Conservation (phyloP, 73 alveolate species). For the Tetrahymena borealis region DNA sequence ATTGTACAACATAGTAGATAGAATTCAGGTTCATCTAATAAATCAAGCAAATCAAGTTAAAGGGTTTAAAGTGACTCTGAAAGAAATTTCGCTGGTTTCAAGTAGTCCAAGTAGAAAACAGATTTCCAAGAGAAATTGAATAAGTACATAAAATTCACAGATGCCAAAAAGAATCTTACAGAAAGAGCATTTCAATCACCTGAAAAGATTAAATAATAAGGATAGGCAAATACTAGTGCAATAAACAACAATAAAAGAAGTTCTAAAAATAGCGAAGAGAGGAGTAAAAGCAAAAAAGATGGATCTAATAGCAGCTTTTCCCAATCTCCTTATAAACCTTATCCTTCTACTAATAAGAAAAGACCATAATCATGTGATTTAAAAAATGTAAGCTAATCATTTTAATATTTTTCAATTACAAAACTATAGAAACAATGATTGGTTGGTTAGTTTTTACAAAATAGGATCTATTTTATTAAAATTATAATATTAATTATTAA, state of each 20-base stretch:
- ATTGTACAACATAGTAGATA: neutral
- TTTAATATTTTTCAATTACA: too few relatives aligned
- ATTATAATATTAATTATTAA: too few relatives aligned
- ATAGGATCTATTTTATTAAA: too few relatives aligned
- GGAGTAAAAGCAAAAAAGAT: neutral
- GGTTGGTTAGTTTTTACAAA: too few relatives aligned
- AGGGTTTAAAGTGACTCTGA: neutral
- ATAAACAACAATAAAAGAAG: neutral
- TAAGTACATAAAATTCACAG: neutral
- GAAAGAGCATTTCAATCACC: neutral
- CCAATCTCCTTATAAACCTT: neutral
- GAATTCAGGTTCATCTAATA: neutral
- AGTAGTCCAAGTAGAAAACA: neutral
- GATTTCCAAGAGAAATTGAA: neutral
- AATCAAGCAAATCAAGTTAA: neutral
- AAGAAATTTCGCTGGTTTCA: neutral
- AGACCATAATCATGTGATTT: neutral
- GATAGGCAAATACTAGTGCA: neutral
- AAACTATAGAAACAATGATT: too few relatives aligned
- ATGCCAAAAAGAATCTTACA: neutral
- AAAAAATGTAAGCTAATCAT: neutral
- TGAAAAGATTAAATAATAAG: neutral
- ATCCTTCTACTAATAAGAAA: neutral
- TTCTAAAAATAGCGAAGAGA: neutral
- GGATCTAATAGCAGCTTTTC: neutral